Percentiles rank a stretch among this genome's conserved stretches.
Conservation (phyloP, 345 rosid genomes). For the Viola odorata region DNA sequence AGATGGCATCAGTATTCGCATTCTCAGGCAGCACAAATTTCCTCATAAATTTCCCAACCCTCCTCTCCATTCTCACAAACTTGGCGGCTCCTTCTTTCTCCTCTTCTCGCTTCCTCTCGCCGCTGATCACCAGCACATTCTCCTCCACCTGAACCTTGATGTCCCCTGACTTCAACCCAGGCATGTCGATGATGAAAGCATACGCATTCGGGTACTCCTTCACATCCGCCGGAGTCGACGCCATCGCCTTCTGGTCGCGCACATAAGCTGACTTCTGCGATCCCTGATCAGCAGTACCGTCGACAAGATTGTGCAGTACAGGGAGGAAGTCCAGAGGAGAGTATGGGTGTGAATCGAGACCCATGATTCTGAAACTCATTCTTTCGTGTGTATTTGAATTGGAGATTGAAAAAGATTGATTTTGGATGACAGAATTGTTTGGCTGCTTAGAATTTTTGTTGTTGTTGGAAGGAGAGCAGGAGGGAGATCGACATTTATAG, state of each 20-base stretch:
- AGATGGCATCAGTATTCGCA: background rate
- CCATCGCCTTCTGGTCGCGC: slow-evolving; percentile 26
- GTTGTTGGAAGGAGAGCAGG: too few species aligned
- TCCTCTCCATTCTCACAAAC: background rate
- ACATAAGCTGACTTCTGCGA: slow-evolving; percentile 2
- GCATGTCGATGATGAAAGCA: slow-evolving; percentile 16
- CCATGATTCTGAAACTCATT: too few species aligned
- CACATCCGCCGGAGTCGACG: slow-evolving; percentile 16
- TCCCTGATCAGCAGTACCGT: too few species aligned
- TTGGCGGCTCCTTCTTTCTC: background rate
- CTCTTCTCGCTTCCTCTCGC: slow-evolving; percentile 18
- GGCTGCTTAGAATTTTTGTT: too few species aligned
- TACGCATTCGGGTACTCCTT: slow-evolving; percentile 18
- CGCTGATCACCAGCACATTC: slow-evolving; percentile 17
- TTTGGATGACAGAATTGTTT: too few species aligned
- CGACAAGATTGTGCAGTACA: too few species aligned
- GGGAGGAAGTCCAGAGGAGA: too few species aligned
- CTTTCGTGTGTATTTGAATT: too few species aligned
- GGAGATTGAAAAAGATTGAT: too few species aligned
- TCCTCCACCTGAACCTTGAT: slow-evolving; percentile 26
- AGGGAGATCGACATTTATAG: too few species aligned
- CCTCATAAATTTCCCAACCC: background rate
- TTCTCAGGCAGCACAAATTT: background rate
- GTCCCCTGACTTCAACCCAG: slow-evolving; percentile 21
- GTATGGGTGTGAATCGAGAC: too few species aligned